Base-by-base conservation (phyloP, 805 yeast genomes). In the Saccharomycopsis fodiens region DNA sequence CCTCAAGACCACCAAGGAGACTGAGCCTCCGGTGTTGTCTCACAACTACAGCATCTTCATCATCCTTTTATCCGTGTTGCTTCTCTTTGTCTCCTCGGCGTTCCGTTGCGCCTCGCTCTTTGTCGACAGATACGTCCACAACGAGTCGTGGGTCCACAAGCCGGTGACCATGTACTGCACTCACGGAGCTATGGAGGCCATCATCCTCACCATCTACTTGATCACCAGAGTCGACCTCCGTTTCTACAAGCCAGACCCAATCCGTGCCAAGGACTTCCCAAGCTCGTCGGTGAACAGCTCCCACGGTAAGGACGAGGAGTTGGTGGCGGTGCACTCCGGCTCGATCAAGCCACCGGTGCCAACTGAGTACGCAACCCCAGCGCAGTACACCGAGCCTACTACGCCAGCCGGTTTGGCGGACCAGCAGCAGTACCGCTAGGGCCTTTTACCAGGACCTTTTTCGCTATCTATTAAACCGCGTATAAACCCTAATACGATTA, bases 161-260 rank as follows among this genome's bases (percentile, higher is more conserved):
- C 78, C 80, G 13, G 76, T 73, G 37, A 78, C 76, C 20, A 75
- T 80, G 77, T 83, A 81, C 59, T 66, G 79, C 25, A 64, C 75
- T 54, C 82, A 85, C 77, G 89, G 91, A 29, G 74, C 72, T 3
- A 65, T 80, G 40, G 93, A 84, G 64, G 65, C 69, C 0, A 55
- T 80, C 23, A 76, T 79, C 46, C 73, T 79, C 52, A 44, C 77
- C 7, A 51, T 79, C 29, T 81, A 79, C 58, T 59, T 84, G 45
- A 56, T 79, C 30, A 78, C 79, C 15, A 73, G 94, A 59, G 76
- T 80, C 42, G 93, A 84, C 59, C 68, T 84, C 56, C 71, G 93
- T 60, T 84, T 84, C 64, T 84, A 84, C 70, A 78, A 85, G 62
- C 91, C 93, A 15, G 89, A 82, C 60, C 40, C 40, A 15, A 37